These are phyloP conservation scores for Psilocybe subaeruginosa DNA, from an alignment of 768 basidiomycete genomes.

Conservation along the genomic window DNA sequence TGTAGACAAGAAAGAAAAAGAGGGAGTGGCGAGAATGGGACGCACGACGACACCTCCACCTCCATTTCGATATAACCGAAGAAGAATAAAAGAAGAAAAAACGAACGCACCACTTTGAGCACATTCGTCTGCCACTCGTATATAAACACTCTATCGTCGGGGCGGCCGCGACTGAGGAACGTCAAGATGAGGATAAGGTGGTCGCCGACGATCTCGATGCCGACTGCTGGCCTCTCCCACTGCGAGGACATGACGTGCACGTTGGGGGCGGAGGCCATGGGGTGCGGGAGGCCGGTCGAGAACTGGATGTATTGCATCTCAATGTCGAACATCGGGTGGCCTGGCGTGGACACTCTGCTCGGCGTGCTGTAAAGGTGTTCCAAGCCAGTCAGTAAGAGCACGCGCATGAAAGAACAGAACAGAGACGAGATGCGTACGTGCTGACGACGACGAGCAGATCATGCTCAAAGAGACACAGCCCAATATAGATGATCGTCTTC, in stretches of 20 bases:
- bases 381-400: not conserved
- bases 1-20: too few relatives aligned
- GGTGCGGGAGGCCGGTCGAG: slow-evolving; percentile 40
- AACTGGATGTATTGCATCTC: slow-evolving; percentile 32
- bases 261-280: slow-evolving; percentile 29
- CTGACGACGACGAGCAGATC: slow-evolving; percentile 46
- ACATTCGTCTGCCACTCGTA: slow-evolving; percentile 46
- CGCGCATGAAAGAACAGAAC: not conserved
- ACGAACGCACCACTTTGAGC: slow-evolving; percentile 34
- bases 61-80: too few relatives aligned
- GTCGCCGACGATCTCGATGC: slow-evolving; percentile 49
- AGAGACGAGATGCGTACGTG: slow-evolving; percentile 23
- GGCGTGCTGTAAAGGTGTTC: not conserved
- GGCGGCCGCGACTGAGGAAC: slow-evolving; percentile 18
- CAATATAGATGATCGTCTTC: slow-evolving; percentile 43
- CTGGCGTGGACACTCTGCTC: not conserved
- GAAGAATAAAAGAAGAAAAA: too few relatives aligned
- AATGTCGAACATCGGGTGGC: slow-evolving; percentile 9
- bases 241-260: slow-evolving; percentile 31
- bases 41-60: too few relatives aligned
- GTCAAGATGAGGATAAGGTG: slow-evolving; percentile 42
- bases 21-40: too few relatives aligned
- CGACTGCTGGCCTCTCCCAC: slow-evolving; percentile 33
- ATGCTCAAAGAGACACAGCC: slow-evolving; percentile 44
- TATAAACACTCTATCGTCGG: slow-evolving; percentile 37